Conservation (phyloP, 2,329 filamentous ascomycete genomes). For the Aspergillus persii region DNA sequence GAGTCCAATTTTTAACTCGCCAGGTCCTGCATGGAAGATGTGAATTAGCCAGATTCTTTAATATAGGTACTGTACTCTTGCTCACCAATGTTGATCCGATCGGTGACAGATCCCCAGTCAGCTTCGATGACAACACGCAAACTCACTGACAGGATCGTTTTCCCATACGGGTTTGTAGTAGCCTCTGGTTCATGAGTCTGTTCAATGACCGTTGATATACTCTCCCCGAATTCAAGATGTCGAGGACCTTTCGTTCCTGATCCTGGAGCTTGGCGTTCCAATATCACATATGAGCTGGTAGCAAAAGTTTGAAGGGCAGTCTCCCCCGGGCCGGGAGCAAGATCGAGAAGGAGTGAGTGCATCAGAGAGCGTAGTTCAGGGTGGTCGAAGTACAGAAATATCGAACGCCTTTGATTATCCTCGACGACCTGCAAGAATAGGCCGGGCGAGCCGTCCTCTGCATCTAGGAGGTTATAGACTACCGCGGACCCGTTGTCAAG, state of each 20-base stretch:
- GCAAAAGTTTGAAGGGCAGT: background rate
- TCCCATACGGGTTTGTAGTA: background rate
- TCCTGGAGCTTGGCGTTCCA: background rate
- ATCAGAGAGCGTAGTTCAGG: background rate
- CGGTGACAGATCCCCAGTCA: background rate
- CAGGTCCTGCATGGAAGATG: background rate
- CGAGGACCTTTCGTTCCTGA: background rate
- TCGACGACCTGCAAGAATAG: background rate
- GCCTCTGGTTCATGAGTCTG: background rate
- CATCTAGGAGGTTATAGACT: background rate
- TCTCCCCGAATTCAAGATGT: background rate
- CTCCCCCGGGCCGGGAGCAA: background rate
- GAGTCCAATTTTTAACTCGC: background rate
- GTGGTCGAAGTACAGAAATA: background rate
- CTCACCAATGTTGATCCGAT: constrained; percentile 1
- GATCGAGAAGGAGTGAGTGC: background rate
- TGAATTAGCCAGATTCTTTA: too few relatives aligned
- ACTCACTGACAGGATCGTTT: background rate
- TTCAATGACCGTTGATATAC: background rate
- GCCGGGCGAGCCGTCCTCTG: background rate
- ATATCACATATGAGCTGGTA: background rate
- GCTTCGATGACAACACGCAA: background rate
- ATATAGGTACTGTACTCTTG: background rate
- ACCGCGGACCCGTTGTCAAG: background rate
- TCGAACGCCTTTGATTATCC: background rate